phyloP scores from a whole-genome alignment of 116 monocot species.

The Cymodocea nodosa region DNA sequence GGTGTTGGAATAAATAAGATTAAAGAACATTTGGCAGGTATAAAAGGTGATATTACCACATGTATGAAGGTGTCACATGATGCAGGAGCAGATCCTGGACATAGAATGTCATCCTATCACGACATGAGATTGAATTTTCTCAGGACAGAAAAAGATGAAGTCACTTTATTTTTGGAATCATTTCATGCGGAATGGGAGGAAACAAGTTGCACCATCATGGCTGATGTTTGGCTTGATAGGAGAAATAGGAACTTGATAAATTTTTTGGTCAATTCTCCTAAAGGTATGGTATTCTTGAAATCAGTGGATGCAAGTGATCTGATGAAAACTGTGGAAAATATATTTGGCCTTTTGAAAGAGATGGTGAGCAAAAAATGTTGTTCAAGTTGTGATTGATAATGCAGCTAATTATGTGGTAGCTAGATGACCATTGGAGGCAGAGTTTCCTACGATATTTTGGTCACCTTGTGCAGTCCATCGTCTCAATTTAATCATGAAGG shows the following conservation, averaged over 20 bases:
- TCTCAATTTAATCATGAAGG: too few species aligned
- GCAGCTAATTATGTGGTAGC: neutral
- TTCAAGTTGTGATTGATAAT: constrained; percentile 1
- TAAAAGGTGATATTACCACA: too few species aligned
- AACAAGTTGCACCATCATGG: neutral
- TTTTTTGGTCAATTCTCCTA: neutral
- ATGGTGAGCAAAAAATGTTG: neutral
- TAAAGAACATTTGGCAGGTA: too few species aligned
- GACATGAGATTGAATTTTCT: too few species aligned
- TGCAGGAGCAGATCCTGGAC: too few species aligned
- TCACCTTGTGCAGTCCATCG: too few species aligned
- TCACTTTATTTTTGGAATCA: neutral
- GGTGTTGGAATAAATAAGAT: too few species aligned
- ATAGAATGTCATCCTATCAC: too few species aligned
- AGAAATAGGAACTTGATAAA: neutral
- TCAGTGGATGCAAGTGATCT: neutral
- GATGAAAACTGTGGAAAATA: neutral
- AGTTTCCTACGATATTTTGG: too few species aligned
- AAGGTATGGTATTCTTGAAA: neutral
- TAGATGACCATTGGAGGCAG: too few species aligned
- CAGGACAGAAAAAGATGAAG: neutral
- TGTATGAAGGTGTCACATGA: too few species aligned
- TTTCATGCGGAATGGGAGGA: neutral
- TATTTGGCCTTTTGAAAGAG: neutral
- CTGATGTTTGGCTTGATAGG: constrained; percentile 3